Conservation (phyloP, 306 rosid species). For the Gynostemma pentaphyllum region DNA sequence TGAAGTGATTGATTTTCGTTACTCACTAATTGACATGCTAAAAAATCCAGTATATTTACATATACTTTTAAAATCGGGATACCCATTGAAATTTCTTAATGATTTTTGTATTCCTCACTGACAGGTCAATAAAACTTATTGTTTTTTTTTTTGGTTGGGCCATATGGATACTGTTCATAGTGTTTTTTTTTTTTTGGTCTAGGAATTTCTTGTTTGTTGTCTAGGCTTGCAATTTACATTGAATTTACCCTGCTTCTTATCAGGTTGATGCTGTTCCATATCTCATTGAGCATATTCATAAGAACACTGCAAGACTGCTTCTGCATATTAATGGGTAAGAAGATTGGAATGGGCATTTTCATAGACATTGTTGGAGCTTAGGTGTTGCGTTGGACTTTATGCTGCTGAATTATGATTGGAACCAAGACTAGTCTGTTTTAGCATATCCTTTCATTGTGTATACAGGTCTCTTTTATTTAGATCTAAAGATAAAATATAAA, state of each 20-base stretch:
- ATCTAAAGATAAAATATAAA: not conserved
- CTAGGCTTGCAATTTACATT: not conserved
- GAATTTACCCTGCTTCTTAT: slow-evolving; percentile 15
- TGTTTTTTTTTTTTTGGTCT: not conserved
- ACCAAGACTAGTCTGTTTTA: not conserved
- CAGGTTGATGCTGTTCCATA: slow-evolving; percentile 97
- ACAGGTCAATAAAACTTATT: not conserved
- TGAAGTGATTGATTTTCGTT: no score
- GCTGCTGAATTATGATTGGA: not conserved
- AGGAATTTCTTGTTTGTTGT: not conserved
- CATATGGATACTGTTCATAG: not conserved
- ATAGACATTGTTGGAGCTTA: not conserved
- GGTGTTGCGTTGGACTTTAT: not conserved
- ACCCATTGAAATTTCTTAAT: no score
- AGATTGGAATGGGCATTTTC: not conserved
- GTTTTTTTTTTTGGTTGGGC: not conserved
- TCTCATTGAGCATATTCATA: slow-evolving; percentile 75
- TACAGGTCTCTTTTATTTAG: not conserved
- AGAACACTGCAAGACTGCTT: slow-evolving; percentile 67
- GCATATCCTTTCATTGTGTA: not conserved
- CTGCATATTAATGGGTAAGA: slow-evolving; percentile 89
- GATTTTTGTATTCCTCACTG: not conserved
- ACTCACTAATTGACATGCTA: no score
- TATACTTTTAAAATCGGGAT: no score
- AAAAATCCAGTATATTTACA: no score